A percentile compares a stretch with the other conserved stretches of the same genome.
phyloP scores from a whole-genome alignment of 305 asterid species.

The Solanum hybrid region DNA sequence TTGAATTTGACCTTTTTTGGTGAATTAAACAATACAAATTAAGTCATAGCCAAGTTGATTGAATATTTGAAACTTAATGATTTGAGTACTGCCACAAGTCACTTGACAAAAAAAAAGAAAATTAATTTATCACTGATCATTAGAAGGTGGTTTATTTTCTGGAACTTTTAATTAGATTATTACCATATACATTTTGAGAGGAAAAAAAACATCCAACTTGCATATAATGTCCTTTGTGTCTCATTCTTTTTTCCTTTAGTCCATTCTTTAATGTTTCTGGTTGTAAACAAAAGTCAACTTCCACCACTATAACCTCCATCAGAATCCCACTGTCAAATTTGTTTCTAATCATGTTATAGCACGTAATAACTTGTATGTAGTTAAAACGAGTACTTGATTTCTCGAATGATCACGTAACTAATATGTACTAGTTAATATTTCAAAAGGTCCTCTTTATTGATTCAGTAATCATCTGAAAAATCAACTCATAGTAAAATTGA shows the following conservation, averaged over 20 bases:
- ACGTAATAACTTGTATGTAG: neutral
- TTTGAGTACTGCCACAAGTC: neutral
- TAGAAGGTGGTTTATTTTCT: neutral
- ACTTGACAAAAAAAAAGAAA: neutral
- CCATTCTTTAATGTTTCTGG: slow-evolving; percentile 1
- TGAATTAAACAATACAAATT: neutral
- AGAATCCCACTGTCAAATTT: neutral
- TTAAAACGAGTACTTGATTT: neutral
- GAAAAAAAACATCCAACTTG: neutral
- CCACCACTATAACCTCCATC: neutral
- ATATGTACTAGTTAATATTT: neutral
- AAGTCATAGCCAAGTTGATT: neutral
- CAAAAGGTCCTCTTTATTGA: neutral
- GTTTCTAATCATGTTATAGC: neutral
- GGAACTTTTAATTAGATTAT: neutral
- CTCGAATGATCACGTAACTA: neutral
- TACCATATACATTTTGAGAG: neutral
- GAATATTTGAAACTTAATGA: neutral
- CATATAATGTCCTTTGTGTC: neutral
- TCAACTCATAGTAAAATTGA: neutral
- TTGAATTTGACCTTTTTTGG: neutral
- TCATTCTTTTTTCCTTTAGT: neutral
- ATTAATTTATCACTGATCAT: neutral
- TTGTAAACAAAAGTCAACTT: slow-evolving; percentile 2
- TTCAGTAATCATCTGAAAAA: neutral